phyloP scores from a whole-genome alignment of 2,329 filamentous ascomycete genomes.

The Aureobasidium uvarum region DNA sequence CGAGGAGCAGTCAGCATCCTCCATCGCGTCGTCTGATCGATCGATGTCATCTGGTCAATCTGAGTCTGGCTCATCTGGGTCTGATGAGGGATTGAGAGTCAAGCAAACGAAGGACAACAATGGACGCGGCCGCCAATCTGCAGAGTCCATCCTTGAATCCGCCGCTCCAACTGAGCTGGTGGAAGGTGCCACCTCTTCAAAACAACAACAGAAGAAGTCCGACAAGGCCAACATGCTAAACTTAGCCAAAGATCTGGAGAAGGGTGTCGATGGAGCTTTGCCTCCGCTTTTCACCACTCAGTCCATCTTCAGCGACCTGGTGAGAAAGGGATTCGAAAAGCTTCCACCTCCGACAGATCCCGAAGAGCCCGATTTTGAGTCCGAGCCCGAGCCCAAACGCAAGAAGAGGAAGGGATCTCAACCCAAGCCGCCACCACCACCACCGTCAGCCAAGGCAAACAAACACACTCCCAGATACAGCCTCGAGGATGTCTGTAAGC shows the following conservation, averaged over 20 bases:
- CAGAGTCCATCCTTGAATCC: background rate
- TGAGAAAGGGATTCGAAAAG: slow-evolving; percentile 35
- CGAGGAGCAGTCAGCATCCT: background rate
- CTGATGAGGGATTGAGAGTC: background rate
- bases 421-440: no score
- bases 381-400: no score
- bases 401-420: no score
- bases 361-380: no score
- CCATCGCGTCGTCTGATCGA: background rate
- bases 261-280: slow-evolving; percentile 37
- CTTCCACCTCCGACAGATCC: no score
- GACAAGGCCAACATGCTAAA: slow-evolving; percentile 12
- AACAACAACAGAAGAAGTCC: background rate
- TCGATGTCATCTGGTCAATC: background rate
- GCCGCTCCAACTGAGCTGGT: background rate
- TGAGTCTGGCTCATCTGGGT: background rate
- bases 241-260: background rate
- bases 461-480: slow-evolving; percentile 9
- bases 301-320: slow-evolving; percentile 53
- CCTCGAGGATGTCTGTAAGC: slow-evolving; percentile 40
- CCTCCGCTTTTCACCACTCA: slow-evolving; percentile 48
- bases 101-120: background rate
- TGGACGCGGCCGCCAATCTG: background rate
- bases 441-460: slow-evolving; percentile 28
- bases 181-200: background rate